Evolutionary conservation across 306 rosid species (phyloP).

Genomic region (Lupinus albus): DNA sequence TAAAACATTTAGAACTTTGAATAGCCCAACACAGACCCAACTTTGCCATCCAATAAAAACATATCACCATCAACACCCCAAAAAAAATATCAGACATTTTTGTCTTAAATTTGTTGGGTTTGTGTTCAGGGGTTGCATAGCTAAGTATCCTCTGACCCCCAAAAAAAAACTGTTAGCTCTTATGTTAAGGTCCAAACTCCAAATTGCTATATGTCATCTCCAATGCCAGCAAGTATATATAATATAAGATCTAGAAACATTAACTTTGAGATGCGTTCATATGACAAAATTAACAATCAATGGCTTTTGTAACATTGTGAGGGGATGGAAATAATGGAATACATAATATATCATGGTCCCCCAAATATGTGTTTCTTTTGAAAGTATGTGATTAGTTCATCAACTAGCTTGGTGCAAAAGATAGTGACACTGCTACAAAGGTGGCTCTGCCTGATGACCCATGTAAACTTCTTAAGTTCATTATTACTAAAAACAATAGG

Average conservation of each 20-base stretch:
- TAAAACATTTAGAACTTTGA: neutral
- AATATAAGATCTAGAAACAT: neutral
- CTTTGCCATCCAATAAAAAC: neutral
- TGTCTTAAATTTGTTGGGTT: neutral
- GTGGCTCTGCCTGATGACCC: neutral
- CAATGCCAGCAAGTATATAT: neutral
- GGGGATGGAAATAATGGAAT: conserved; percentile 43
- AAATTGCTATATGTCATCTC: neutral
- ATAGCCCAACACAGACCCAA: conserved; percentile 12
- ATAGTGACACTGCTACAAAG: conserved; percentile 33
- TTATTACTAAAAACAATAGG: conserved; percentile 4
- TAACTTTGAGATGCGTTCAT: conserved; percentile 23
- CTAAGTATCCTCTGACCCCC: too few species aligned
- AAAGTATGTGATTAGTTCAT: conserved; percentile 41
- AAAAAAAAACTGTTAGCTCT: too few species aligned
- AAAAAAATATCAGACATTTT: neutral
- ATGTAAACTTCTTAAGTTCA: conserved; percentile 25
- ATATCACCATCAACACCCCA: neutral
- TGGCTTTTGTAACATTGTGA: conserved; percentile 23
- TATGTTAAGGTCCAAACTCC: neutral
- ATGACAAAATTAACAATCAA: conserved; percentile 4
- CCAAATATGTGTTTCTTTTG: conserved; percentile 33
- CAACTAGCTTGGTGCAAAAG: conserved; percentile 35
- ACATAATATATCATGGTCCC: conserved; percentile 37
- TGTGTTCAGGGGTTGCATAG: neutral